phyloP scores from a whole-genome alignment of 2,329 filamentous ascomycete genomes.

The Colletotrichum aenigma region DNA sequence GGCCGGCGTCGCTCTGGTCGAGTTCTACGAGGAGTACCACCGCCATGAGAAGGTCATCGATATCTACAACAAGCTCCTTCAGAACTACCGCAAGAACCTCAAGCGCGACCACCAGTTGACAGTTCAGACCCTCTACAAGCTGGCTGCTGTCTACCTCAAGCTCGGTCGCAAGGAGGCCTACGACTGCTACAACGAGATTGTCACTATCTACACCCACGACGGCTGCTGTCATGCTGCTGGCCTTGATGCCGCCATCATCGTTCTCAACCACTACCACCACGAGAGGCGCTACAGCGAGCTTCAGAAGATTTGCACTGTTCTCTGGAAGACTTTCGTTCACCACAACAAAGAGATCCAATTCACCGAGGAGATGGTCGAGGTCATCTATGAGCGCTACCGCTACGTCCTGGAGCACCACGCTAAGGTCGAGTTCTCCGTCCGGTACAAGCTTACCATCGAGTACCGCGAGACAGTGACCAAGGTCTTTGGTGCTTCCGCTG shows the following conservation, averaged over 20 bases:
- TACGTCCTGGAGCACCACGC: slow-evolving; percentile 48
- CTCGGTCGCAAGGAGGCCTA: slow-evolving; percentile 34
- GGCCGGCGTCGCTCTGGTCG: slow-evolving; percentile 31
- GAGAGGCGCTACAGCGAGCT: slow-evolving; percentile 49
- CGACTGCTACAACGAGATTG: slow-evolving; percentile 40
- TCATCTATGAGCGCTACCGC: slow-evolving; percentile 48
- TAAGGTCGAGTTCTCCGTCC: slow-evolving; percentile 41
- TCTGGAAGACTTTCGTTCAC: slow-evolving; percentile 42
- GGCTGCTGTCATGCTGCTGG: slow-evolving; percentile 42
- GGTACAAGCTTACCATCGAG: slow-evolving; percentile 49
- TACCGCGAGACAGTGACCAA: slow-evolving; percentile 50
- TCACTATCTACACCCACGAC: slow-evolving; percentile 34
- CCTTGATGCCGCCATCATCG: slow-evolving; percentile 47
- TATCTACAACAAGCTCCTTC: slow-evolving; percentile 36
- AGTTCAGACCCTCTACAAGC: slow-evolving; percentile 35
- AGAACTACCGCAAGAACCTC: slow-evolving; percentile 27
- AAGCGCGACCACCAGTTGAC: slow-evolving; percentile 32
- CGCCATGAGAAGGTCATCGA: slow-evolving; percentile 40
- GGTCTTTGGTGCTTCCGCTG: slow-evolving; percentile 31
- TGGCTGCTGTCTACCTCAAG: slow-evolving; percentile 11
- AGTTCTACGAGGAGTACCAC: slow-evolving; percentile 32
- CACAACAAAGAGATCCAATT: slow-evolving; percentile 42
- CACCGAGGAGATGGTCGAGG: slow-evolving; percentile 46
- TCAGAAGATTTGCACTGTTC: slow-evolving; percentile 44
- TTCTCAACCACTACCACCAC: slow-evolving; percentile 48